Percentiles rank a stretch among this genome's conserved stretches.
Evolutionary conservation across 2,329 filamentous ascomycete species (phyloP).

Genomic region (Herpotrichia juniperi): DNA sequence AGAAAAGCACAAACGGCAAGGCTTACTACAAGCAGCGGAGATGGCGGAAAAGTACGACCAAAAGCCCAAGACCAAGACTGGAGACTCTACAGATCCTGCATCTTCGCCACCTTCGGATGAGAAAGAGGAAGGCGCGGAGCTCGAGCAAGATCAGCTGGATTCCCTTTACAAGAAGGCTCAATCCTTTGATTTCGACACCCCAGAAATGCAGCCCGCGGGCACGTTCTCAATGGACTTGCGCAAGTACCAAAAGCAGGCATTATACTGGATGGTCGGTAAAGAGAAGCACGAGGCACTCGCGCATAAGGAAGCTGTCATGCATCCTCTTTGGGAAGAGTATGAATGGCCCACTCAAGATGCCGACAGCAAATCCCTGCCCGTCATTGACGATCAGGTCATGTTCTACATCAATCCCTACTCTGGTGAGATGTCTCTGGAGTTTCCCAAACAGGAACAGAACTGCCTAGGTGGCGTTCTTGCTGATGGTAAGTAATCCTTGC

Average conservation of each 20-base stretch:
- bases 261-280: conserved; percentile 96
- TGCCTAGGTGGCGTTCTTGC: conserved; percentile 92
- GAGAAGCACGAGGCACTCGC: conserved; percentile 78
- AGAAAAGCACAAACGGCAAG: conserved; percentile 80
- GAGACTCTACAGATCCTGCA: conserved; percentile 50
- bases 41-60: conserved; percentile 74
- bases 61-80: conserved; percentile 54
- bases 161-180: conserved; percentile 94
- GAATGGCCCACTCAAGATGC: conserved; percentile 85
- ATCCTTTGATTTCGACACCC: conserved; percentile 93
- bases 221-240: conserved; percentile 84
- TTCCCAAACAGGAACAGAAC: conserved; percentile 91
- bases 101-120: conserved; percentile 67
- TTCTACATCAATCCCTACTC: conserved; percentile 99
- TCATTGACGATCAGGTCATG: conserved; percentile 67
- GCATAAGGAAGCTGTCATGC: conserved; percentile 79
- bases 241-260: conserved; percentile 92
- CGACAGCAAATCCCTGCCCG: conserved; percentile 76
- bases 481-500: conserved; percentile 57
- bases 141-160: conserved; percentile 95
- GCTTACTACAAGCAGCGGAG: conserved; percentile 85
- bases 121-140: conserved; percentile 82
- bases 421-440: conserved; percentile 88
- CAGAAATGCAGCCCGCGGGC: conserved; percentile 79
- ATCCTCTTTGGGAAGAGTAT: conserved; percentile 97